Percentiles rank a stretch among this genome's conserved stretches.
These are phyloP conservation scores for Scheffersomyces illinoinensis DNA, from an alignment of 1,139 yeast genomes.

Conservation along the genomic window DNA sequence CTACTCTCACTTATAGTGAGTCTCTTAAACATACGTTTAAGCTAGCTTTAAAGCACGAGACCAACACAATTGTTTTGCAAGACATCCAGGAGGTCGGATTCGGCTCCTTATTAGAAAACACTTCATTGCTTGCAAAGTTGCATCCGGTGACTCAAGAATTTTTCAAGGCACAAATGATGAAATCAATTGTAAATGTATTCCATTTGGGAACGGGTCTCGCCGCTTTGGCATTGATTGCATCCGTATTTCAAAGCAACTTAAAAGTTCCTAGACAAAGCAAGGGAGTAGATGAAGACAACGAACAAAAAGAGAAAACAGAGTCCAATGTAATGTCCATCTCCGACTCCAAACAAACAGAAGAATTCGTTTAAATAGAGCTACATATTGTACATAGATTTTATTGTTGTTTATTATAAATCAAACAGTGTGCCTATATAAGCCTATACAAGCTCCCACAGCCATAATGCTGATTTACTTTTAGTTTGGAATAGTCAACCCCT, in stretches of 20 bases:
- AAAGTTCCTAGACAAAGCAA: neutral
- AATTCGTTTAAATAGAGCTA: neutral
- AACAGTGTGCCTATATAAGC: neutral
- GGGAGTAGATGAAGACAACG: neutral
- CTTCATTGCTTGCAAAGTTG: slow-evolving; percentile 20
- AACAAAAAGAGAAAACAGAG: neutral
- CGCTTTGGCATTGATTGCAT: neutral
- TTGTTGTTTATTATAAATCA: neutral
- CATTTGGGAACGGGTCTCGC: slow-evolving; percentile 19
- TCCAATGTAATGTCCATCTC: neutral
- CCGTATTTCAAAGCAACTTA: neutral
- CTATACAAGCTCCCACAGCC: neutral
- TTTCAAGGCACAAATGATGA: slow-evolving; percentile 30
- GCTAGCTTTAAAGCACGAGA: slow-evolving; percentile 16
- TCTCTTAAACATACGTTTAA: slow-evolving; percentile 3
- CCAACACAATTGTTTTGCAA: slow-evolving; percentile 14
- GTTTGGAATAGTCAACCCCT: slow-evolving; percentile 20
- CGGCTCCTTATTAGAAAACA: slow-evolving; percentile 17
- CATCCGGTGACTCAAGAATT: slow-evolving; percentile 25
- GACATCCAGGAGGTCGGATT: slow-evolving; percentile 21
- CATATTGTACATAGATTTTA: neutral
- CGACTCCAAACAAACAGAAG: neutral
- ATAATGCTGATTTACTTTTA: neutral
- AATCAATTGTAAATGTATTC: slow-evolving; percentile 32
- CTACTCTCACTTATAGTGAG: slow-evolving; percentile 12